Percentiles rank a stretch among this genome's conserved stretches.
Evolutionary conservation across 495 filamentous ascomycete genomes (phyloP).

Genomic region (Neurospora cerealis): DNA sequence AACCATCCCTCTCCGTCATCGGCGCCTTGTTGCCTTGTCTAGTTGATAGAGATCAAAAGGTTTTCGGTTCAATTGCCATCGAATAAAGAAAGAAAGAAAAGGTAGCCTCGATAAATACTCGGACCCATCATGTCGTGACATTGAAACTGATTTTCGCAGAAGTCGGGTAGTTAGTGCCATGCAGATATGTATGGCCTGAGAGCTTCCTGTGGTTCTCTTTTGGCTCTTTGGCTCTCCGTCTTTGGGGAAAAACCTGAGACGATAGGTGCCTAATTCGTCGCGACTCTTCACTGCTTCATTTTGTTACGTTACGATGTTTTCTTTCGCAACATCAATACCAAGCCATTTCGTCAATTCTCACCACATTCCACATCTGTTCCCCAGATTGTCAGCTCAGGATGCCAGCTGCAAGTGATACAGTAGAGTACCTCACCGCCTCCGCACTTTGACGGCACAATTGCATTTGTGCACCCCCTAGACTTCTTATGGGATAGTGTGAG

Average conservation of each 20-base stretch:
- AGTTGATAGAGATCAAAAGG: not conserved
- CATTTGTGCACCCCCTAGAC: not conserved
- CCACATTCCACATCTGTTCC: not conserved
- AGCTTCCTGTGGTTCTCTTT: not conserved
- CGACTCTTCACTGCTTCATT: not conserved
- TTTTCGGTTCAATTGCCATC: too few species aligned
- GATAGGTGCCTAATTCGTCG: too few species aligned
- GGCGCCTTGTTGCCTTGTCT: not conserved
- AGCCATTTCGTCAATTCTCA: not conserved
- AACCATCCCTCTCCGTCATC: not conserved
- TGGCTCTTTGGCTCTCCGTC: not conserved
- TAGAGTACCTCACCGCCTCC: not conserved
- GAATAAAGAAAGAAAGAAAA: too few species aligned
- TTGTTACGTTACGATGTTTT: not conserved
- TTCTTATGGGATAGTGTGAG: not conserved
- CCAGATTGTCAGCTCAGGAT: not conserved
- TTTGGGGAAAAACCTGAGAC: too few species aligned
- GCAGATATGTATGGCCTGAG: not conserved
- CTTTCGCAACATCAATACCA: not conserved
- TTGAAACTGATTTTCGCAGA: not conserved
- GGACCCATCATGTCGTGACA: not conserved
- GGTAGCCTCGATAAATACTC: too few species aligned
- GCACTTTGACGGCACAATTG: not conserved
- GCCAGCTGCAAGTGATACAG: not conserved
- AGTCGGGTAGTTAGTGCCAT: not conserved